Conservation (phyloP, 306 rosid genomes). For the Dicorynia guianensis region DNA sequence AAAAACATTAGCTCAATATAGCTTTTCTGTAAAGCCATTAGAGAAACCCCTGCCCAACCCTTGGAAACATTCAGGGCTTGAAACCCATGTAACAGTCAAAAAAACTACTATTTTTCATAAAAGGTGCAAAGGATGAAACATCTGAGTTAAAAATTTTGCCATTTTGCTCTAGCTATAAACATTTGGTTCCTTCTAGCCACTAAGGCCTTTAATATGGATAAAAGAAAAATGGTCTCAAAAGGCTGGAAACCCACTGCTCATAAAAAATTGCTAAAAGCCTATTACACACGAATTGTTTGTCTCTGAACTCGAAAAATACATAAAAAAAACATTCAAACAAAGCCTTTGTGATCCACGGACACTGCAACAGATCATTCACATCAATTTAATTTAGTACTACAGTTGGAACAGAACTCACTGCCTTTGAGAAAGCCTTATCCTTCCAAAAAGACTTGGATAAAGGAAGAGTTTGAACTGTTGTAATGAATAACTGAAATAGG, state of each 20-base stretch:
- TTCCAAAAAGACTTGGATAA: background rate
- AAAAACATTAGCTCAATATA: too few species aligned
- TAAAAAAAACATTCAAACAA: background rate
- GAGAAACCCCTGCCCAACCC: background rate
- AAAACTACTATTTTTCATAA: background rate
- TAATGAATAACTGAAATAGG: background rate
- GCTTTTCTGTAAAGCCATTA: conserved; percentile 4
- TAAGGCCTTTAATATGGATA: background rate
- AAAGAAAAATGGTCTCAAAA: too few species aligned
- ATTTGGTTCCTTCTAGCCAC: background rate
- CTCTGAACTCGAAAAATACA: background rate
- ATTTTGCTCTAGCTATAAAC: background rate
- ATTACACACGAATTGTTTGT: background rate
- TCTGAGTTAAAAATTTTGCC: background rate
- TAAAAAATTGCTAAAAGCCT: background rate
- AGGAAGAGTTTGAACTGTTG: background rate
- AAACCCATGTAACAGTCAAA: background rate
- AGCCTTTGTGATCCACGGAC: background rate
- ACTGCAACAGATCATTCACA: background rate
- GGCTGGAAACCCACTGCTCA: background rate
- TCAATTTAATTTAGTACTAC: too few species aligned
- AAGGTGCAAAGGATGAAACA: background rate
- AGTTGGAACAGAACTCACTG: too few species aligned
- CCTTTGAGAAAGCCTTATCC: background rate
- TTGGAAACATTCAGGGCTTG: background rate